These are phyloP conservation scores for Beauveria scarabaeidicola DNA, from an alignment of 2,329 filamentous ascomycete species.

Conservation along the genomic window DNA sequence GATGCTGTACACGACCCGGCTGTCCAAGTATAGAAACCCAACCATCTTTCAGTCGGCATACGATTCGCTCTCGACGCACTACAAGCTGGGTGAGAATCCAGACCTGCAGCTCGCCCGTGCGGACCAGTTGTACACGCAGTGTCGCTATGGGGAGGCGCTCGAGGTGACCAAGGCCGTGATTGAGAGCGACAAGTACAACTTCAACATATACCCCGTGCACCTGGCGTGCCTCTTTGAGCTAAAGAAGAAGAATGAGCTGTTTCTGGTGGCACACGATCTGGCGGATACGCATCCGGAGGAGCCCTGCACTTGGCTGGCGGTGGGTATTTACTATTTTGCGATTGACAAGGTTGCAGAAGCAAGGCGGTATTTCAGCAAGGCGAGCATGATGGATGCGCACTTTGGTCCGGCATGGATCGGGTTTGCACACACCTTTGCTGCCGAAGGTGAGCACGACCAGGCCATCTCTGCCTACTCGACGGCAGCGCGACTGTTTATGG, in stretches of 20 bases:
- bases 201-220: constrained; percentile 80
- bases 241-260: constrained; percentile 76
- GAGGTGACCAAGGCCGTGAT: constrained; percentile 77
- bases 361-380: constrained; percentile 91
- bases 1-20: constrained; percentile 89
- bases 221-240: constrained; percentile 87
- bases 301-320: constrained; percentile 85
- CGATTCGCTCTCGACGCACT: constrained; percentile 88
- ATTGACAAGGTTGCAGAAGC: constrained; percentile 89
- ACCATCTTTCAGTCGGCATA: constrained; percentile 74
- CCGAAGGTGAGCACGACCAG: constrained; percentile 95
- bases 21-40: constrained; percentile 92
- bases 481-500: constrained; percentile 88
- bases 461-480: constrained; percentile 97
- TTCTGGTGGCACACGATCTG: constrained; percentile 84
- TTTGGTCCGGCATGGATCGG: constrained; percentile 98
- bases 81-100: constrained; percentile 75
- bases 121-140: constrained; percentile 89
- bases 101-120: constrained; percentile 86
- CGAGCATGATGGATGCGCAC: constrained; percentile 94
- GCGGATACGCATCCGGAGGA: constrained; percentile 88
- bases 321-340: constrained; percentile 88
- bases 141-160: constrained; percentile 81
- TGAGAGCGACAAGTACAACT: constrained; percentile 78
- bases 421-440: constrained; percentile 95